Evolutionary conservation across 352 stramenopile genomes (phyloP).

Genomic region (Phytophthora parvispora): DNA sequence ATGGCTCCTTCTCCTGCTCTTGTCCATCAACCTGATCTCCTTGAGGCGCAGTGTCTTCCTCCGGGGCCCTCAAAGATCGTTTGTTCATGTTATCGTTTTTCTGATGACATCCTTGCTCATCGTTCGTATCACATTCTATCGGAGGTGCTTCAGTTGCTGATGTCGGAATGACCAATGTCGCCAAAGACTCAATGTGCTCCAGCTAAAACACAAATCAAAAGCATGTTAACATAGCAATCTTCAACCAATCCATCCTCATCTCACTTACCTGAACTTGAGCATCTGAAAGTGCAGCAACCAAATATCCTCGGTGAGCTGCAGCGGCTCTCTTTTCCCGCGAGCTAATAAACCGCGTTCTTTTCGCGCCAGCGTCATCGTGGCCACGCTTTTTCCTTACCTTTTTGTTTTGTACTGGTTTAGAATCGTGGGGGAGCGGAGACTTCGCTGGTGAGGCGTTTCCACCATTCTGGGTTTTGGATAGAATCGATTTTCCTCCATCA

Average conservation of each 20-base stretch:
- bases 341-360: constrained; percentile 54
- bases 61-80: not conserved
- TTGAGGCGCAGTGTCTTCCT: not conserved
- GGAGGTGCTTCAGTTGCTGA: constrained; percentile 1
- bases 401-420: constrained; percentile 27
- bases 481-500: not conserved
- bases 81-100: constrained; percentile 1
- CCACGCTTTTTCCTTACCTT: constrained; percentile 13
- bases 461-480: constrained; percentile 18
- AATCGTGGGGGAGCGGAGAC: not conserved
- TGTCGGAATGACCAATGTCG: constrained; percentile 42
- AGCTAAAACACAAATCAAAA: constrained; percentile 28
- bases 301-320: constrained; percentile 66
- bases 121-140: not conserved
- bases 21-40: too few species aligned
- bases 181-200: constrained; percentile 62
- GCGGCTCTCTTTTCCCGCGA: constrained; percentile 59
- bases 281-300: constrained; percentile 69
- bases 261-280: constrained; percentile 61
- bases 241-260: not conserved
- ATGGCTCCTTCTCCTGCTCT: too few species aligned
- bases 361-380: not conserved
- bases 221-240: constrained; percentile 1
- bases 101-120: not conserved
- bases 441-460: constrained; percentile 12